Base-by-base conservation (phyloP, 2,329 filamentous ascomycete genomes). In the Monascus ruber region DNA sequence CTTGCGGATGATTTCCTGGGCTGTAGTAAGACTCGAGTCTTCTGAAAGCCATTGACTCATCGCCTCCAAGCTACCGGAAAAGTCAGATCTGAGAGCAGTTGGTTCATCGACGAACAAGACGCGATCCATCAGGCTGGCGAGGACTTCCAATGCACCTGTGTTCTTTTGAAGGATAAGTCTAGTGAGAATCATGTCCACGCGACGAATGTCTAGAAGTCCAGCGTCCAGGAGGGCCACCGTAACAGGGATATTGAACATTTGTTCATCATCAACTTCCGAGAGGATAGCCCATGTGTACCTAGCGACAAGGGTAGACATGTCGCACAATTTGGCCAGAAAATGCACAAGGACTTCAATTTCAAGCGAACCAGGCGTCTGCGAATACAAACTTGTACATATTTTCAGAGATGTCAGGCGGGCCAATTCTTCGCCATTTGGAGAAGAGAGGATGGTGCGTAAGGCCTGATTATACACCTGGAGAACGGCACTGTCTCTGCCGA, bases 41-140 rank as follows among this genome's bases (percentile, higher is more conserved):
- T 88, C 83, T 5, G 70, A 68, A 28, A 94, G 75, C 86, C 87
- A 94, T 35, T 76, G 68, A 66, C 83, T 88, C 32, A 91, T 79
- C 35, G 79, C 82, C 47, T 89, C 81, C 39, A 94, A 72, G 41
- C 85, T 93, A 45, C 78, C 75, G 5, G 85, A 80, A 54, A 95
- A 93, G 62, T 96, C 87, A 1, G 87, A 80, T 50, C 86, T 83
- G 35, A 95, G 68, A 1, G 83, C 83, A 31, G 82, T 75, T 0
- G 86, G 85, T 34, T 80, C 77, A 35, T 87, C 84, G 48, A 77
- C 84, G 36, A 94, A 74, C 6, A 95, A 67, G 0, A 88, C 76
- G 33, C 85, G 76, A 47, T 91, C 83, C 46, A 94, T 70, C 33
- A 95, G 70, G 33, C 80, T 79, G 37, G 81, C 78, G n/a, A 96